phyloP scores from a whole-genome alignment of 2,329 filamentous ascomycete genomes.

The Paecilomyces dactylethromorphus region DNA sequence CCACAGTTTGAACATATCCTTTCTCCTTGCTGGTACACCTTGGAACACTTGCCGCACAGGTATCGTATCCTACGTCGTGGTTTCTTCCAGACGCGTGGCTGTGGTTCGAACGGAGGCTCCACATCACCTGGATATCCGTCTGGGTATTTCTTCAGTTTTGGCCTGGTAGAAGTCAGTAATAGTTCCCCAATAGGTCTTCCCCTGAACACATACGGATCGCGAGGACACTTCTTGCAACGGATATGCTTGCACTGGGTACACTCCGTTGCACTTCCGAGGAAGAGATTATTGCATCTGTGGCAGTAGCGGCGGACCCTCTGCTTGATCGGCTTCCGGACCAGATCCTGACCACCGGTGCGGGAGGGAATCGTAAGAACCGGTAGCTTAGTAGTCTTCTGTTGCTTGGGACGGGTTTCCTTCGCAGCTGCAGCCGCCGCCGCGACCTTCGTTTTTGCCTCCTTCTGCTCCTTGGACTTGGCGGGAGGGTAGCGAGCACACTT shows the following conservation, averaged over 20 bases:
- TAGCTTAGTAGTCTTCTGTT: constrained; percentile 34
- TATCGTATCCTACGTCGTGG: constrained; percentile 33
- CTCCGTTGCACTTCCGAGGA: constrained; percentile 52
- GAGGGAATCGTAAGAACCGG: constrained; percentile 47
- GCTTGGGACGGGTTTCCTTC: constrained; percentile 41
- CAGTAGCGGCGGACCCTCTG: constrained; percentile 71
- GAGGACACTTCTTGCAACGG: constrained; percentile 73
- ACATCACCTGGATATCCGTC: constrained; percentile 40
- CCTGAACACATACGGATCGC: constrained; percentile 61
- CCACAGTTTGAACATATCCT: constrained; percentile 31
- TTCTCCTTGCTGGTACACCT: constrained; percentile 23
- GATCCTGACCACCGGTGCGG: constrained; percentile 61
- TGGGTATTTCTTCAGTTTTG: constrained; percentile 37
- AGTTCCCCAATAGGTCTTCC: not conserved
- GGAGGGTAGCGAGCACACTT: constrained; percentile 70
- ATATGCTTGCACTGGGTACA: constrained; percentile 65
- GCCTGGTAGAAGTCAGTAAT: constrained; percentile 17
- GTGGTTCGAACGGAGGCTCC: constrained; percentile 26
- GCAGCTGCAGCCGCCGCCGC: constrained; percentile 13
- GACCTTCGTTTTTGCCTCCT: constrained; percentile 41
- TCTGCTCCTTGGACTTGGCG: constrained; percentile 56
- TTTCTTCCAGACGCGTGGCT: constrained; percentile 31
- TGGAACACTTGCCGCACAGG: constrained; percentile 34
- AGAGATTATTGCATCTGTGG: constrained; percentile 64
- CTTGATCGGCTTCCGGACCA: constrained; percentile 63